Base-by-base conservation (phyloP, 441 rosid genomes). In the Adansonia madagascariensis region DNA sequence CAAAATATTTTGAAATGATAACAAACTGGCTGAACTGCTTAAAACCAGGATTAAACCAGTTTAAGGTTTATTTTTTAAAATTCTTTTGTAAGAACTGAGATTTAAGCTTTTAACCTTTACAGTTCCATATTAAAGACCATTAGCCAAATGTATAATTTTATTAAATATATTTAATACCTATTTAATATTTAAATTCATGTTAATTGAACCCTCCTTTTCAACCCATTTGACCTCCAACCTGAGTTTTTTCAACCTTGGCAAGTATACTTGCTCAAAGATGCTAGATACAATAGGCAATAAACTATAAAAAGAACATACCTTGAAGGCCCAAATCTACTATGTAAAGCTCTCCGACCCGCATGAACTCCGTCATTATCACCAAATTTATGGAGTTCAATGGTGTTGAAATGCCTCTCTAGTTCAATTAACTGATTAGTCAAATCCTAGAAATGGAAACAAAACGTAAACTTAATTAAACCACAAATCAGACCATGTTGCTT, bases 391-490 rank as follows among this genome's bases (percentile, higher is more conserved):
- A 92, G 90, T 87, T 96, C 99, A 74, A 92, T 87, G 81, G 88
- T 82, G 82, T 94, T 94, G 84, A 94, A 96, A 81, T 92, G 94
- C 82, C 96, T 90, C 88, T 92, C 98, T 78, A 94, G 77, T 82
- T 91, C 92, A 87, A 96, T 90, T 78, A 96, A 77, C 84, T 90
- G 91, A 88, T 87, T 88, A 73, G 96, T 96, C 86, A 94, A 87
- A 78, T 87, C 97, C 98, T 96, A 88, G 64, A 86, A 75, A 47
- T 50, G 72, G 17, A 35, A 79, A 77, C 70, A 62, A 70, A 69
- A 75, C 61, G 53, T 57, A 66, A 73, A 39, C 11, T n/a, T 41
- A 17, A 67, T 56, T 43, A 65, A 63, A 81, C 62, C 73, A 55
- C 35, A 79, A 57, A 57, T 69, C 31, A 75, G 52, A 76, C 65